A percentile compares a stretch with the other conserved stretches of the same genome.
Evolutionary conservation across 208 protist species (phyloP).

Genomic region (Crithidia fasciculata): DNA sequence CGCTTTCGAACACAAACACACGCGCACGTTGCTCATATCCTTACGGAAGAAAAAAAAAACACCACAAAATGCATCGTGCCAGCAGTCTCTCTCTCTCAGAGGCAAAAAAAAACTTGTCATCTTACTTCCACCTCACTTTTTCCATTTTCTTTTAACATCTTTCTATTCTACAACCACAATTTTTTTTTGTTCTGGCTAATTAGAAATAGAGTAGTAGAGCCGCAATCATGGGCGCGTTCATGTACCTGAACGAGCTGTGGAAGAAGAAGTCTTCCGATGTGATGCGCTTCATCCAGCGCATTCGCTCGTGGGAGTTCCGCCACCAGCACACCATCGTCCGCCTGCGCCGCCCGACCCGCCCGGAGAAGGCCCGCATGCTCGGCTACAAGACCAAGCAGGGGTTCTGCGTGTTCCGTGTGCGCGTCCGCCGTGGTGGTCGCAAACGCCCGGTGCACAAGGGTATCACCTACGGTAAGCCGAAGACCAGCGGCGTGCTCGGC

Average conservation of each 20-base stretch:
- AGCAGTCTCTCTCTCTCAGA: too few relatives aligned
- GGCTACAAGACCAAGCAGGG: conserved; percentile 99
- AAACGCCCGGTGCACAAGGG: conserved; percentile 98
- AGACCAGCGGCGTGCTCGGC: conserved; percentile 96
- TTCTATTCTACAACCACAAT: not conserved
- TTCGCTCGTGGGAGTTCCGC: conserved; percentile 99
- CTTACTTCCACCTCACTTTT: too few relatives aligned
- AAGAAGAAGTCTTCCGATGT: conserved; percentile 99
- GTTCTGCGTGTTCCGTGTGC: conserved; percentile 99
- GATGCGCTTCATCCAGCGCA: conserved; percentile 98
- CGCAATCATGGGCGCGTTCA: conserved; percentile 97
- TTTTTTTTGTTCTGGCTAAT: too few relatives aligned
- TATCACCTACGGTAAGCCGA: conserved; percentile 99
- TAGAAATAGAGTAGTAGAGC: conserved; percentile 32
- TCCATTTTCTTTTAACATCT: not conserved
- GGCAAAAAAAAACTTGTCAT: too few relatives aligned
- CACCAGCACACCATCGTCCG: conserved; percentile 94
- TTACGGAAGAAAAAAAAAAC: too few relatives aligned
- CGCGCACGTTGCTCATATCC: too few relatives aligned
- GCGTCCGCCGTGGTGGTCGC: conserved; percentile 98
- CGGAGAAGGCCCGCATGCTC: conserved; percentile 99
- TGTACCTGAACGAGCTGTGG: conserved; percentile 99
- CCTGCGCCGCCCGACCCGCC: conserved; percentile 96
- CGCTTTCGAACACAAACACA: too few relatives aligned
- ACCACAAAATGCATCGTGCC: too few relatives aligned